phyloP scores from a whole-genome alignment of 345 rosid species.

The Moricandia arvensis region DNA sequence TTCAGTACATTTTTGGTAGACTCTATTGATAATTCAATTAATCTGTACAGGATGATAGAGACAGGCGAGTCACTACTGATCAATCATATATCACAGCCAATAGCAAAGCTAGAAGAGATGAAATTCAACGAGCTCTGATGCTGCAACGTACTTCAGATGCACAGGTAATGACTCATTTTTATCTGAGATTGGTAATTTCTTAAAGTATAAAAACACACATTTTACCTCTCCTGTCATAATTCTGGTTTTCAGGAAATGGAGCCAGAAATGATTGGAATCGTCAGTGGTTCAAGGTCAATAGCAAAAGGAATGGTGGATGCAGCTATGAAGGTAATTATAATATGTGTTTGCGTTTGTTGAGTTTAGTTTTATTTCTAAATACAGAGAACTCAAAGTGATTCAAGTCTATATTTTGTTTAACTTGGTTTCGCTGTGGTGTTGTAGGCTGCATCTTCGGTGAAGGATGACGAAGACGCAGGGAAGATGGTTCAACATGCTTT shows the following conservation, averaged over 20 bases:
- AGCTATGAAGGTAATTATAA: constrained; percentile 71
- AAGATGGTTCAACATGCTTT: constrained; percentile 57
- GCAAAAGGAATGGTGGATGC: constrained; percentile 83
- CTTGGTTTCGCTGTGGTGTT: constrained; percentile 17
- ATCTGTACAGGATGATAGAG: constrained; percentile 23
- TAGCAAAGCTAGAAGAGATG: constrained; percentile 55
- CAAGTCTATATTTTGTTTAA: not conserved
- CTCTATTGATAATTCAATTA: constrained; percentile 2
- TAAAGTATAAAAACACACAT: not conserved
- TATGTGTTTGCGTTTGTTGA: not conserved
- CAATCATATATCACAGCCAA: constrained; percentile 31
- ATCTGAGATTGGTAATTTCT: not conserved
- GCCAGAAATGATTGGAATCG: constrained; percentile 59
- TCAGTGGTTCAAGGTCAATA: constrained; percentile 59
- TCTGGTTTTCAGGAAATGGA: constrained; percentile 54
- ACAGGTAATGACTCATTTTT: constrained; percentile 64
- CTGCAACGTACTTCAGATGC: constrained; percentile 43
- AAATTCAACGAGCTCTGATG: constrained; percentile 49
- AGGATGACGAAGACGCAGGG: constrained; percentile 65
- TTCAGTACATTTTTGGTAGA: constrained; percentile 3
- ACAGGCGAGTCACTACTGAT: constrained; percentile 29
- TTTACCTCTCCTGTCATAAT: constrained; percentile 27
- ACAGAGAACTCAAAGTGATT: constrained; percentile 1
- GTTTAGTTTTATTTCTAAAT: not conserved
- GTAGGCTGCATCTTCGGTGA: constrained; percentile 64